Percentiles rank a stretch among this genome's conserved stretches.
phyloP scores from a whole-genome alignment of 495 filamentous ascomycete genomes.

The Geopyxis carbonaria region DNA sequence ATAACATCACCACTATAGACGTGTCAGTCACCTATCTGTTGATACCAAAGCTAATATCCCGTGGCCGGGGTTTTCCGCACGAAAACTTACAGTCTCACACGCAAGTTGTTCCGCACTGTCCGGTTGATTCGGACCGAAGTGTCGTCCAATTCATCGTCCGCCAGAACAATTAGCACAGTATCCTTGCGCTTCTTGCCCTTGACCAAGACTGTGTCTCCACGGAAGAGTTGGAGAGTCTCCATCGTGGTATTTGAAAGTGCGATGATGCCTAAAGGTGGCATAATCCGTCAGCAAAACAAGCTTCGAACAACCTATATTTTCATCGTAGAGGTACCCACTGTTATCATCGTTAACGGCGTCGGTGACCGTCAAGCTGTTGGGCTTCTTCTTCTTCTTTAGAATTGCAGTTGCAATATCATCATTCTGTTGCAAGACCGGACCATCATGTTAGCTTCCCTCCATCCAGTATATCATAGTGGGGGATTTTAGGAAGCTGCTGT shows the following conservation, averaged over 20 bases:
- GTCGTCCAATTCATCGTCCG: slow-evolving; percentile 95
- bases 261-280: slow-evolving; percentile 42
- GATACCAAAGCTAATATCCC: neutral
- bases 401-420: slow-evolving; percentile 95
- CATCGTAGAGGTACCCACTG: slow-evolving; percentile 38
- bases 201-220: slow-evolving; percentile 91
- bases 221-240: slow-evolving; percentile 94
- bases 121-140: slow-evolving; percentile 93
- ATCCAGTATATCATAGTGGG: slow-evolving; percentile 1
- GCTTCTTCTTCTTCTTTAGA: slow-evolving; percentile 99
- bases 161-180: slow-evolving; percentile 89
- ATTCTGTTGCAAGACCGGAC: slow-evolving; percentile 35
- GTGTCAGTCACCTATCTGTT: slow-evolving; percentile 12
- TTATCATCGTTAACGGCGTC: slow-evolving; percentile 98
- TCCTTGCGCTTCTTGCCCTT: slow-evolving; percentile 99
- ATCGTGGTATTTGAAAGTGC: slow-evolving; percentile 97
- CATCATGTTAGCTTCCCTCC: too few relatives aligned
- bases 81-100: slow-evolving; percentile 53
- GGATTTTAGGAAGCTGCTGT: slow-evolving; percentile 14
- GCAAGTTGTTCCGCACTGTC: slow-evolving; percentile 91
- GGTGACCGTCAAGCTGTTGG: slow-evolving; percentile 93
- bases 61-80: neutral
- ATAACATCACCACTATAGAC: slow-evolving; percentile 65
- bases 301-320: neutral
- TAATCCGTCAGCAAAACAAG: neutral